Conservation (phyloP, 192 early-diverging fungal genomes). For the Dissophora globulifera region DNA sequence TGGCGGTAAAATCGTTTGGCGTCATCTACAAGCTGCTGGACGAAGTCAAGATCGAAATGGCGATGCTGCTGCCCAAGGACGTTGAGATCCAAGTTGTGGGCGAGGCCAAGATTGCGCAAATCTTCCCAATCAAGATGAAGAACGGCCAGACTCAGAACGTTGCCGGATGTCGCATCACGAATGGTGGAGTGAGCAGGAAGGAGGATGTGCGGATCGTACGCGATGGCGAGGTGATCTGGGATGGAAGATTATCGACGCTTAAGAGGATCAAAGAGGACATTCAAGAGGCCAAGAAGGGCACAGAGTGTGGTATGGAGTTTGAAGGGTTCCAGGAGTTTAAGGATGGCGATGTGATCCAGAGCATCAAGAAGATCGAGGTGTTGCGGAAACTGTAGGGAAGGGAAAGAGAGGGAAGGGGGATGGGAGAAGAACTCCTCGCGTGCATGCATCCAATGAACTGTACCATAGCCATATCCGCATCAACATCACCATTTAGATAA, state of each 20-base stretch:
- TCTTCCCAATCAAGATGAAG: constrained; percentile 88
- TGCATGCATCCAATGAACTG: too few relatives aligned
- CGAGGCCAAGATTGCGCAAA: constrained; percentile 86
- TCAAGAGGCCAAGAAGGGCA: constrained; percentile 88
- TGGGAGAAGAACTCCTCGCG: too few relatives aligned
- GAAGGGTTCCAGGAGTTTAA: constrained; percentile 81
- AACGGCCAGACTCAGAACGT: constrained; percentile 74
- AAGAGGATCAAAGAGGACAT: constrained; percentile 93
- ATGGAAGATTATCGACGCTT: constrained; percentile 80
- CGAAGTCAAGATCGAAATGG: constrained; percentile 82
- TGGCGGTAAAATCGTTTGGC: constrained; percentile 76
- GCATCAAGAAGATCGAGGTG: constrained; percentile 60
- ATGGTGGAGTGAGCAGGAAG: constrained; percentile 74
- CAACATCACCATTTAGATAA: too few relatives aligned
- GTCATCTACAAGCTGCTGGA: constrained; percentile 97
- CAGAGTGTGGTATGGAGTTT: constrained; percentile 95
- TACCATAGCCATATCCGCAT: too few relatives aligned
- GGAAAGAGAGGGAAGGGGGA: too few relatives aligned
- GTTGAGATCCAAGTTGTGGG: constrained; percentile 81
- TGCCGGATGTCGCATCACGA: constrained; percentile 86
- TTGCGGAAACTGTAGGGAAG: constrained; percentile 41
- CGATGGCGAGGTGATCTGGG: constrained; percentile 73
- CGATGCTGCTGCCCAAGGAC: constrained; percentile 81
- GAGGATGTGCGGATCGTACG: constrained; percentile 75
- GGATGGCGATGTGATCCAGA: constrained; percentile 87